Conservation (phyloP, 2,329 filamentous ascomycete genomes). For the Mycogone perniciosa region DNA sequence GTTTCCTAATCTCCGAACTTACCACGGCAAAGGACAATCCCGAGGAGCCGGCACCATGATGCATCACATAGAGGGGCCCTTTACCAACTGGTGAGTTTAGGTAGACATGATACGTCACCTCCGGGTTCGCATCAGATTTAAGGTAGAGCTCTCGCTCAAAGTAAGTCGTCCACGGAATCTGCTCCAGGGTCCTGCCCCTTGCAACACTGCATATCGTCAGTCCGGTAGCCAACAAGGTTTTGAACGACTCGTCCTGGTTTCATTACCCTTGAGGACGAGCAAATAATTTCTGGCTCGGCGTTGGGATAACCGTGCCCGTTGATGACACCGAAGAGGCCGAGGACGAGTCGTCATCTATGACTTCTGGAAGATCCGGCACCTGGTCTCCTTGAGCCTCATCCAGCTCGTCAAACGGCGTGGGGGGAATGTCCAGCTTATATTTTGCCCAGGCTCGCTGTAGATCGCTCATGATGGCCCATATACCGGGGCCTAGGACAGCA, state of each 20-base stretch:
- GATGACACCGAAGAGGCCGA: conserved; percentile 82
- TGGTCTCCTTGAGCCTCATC: conserved; percentile 46
- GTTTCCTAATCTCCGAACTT: conserved; percentile 67
- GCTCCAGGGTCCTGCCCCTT: conserved; percentile 52
- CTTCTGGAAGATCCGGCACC: conserved; percentile 39
- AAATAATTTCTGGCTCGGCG: conserved; percentile 65
- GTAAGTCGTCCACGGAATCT: conserved; percentile 80
- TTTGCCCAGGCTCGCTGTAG: conserved; percentile 74
- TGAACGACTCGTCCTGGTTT: not conserved
- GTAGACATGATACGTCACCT: conserved; percentile 75
- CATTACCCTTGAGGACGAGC: conserved; percentile 60
- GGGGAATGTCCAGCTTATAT: conserved; percentile 58
- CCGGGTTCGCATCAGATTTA: conserved; percentile 36
- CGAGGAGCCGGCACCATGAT: conserved; percentile 91
- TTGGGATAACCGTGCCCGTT: conserved; percentile 83
- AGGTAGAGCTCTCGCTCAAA: conserved; percentile 85
- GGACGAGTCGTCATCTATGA: conserved; percentile 58
- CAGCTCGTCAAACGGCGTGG: conserved; percentile 44
- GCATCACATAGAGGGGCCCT: conserved; percentile 82
- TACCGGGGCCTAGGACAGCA: not conserved
- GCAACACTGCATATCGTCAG: conserved; percentile 35
- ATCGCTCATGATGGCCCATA: conserved; percentile 60
- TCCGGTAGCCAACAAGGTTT: conserved; percentile 10
- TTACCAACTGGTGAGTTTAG: conserved; percentile 70
- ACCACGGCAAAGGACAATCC: conserved; percentile 86